phyloP scores from a whole-genome alignment of 225 moss, liverwort and hornwort genomes.

The Bryum argenteum region DNA sequence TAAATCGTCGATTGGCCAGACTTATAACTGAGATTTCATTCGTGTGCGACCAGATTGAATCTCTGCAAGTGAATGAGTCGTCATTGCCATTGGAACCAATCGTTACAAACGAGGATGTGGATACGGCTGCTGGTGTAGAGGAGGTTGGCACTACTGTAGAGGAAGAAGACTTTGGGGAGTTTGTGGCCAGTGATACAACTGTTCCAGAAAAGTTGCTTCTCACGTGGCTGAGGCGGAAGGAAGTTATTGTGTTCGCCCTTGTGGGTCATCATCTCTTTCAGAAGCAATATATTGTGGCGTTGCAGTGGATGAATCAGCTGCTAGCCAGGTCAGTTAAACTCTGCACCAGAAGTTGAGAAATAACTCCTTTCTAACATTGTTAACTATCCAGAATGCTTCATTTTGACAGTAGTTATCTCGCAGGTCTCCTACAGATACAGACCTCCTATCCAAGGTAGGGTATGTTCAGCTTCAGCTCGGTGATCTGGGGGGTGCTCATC shows the following conservation, averaged over 20 bases:
- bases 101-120: conserved; percentile 35
- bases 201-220: conserved; percentile 55
- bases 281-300: conserved; percentile 84
- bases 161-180: conserved; percentile 92
- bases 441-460: conserved; percentile 87
- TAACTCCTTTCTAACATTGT: too few relatives aligned
- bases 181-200: conserved; percentile 63
- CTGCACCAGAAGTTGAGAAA: background rate
- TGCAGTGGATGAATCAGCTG: conserved; percentile 82
- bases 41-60: conserved; percentile 56
- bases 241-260: conserved; percentile 77
- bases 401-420: conserved; percentile 15
- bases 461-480: conserved; percentile 97
- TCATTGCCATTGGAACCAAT: conserved; percentile 32
- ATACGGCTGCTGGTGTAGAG: conserved; percentile 29
- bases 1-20: background rate
- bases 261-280: conserved; percentile 91
- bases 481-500: conserved; percentile 89
- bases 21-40: conserved; percentile 11
- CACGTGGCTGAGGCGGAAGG: conserved; percentile 83
- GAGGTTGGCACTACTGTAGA: conserved; percentile 58
- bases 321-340: conserved; percentile 52
- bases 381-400: conserved; percentile 2
- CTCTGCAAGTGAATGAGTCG: conserved; percentile 51
- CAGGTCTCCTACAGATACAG: conserved; percentile 74